Evolutionary conservation across 1,139 yeast species (phyloP), one percentile per base, ranked within the genome.

Genomic region (Geotrichum aggregatum): DNA sequence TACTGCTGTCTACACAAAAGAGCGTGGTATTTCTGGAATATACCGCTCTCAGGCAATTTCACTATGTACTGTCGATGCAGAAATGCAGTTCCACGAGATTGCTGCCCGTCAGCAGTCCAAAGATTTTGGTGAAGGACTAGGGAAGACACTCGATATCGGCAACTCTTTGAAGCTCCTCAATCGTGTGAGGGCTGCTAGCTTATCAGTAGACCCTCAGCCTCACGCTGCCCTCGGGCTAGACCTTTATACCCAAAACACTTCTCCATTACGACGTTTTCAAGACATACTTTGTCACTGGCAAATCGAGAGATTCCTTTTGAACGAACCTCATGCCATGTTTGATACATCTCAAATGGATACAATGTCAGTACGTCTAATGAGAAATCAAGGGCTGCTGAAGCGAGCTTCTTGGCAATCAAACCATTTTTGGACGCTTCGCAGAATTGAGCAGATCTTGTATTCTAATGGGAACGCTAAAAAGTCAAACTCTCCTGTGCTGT

Each of bases 251-350:
- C 87, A 88, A 38, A 83, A 87, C 2, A 89, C 98, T 0, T 89
- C 97, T 0, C 98, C 98, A 1, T 74, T 92, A 57, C 74, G 98
- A 67, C 73, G 98, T 59, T 85, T 79, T 61, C 83, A 84, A n/a
- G 98, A 92, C 66, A 70, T 89, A 61, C 66, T 89, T 5, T 83
- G 84, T 59, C 97, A 89, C 62, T 79, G 92, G 79, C 87, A 83
- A 60, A 52, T 82, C 2, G 83, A 80, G 54, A 66, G 76, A 1
- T 66, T 61, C 56, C 54, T 79, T n/a, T 46, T 51, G 4, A 52
- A 52, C 14, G 47, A 53, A 6, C 13, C 49, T 2, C 47, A 34
- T 2, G n/a, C 30, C 10, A 31, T 47, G 39, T 39, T 52, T 43
- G 55, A 49, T 31, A 34, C 44, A 6, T 39, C 46, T 6, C 52